Base-by-base conservation (phyloP, 139 green algal species). In the Chlorella vulgaris region DNA sequence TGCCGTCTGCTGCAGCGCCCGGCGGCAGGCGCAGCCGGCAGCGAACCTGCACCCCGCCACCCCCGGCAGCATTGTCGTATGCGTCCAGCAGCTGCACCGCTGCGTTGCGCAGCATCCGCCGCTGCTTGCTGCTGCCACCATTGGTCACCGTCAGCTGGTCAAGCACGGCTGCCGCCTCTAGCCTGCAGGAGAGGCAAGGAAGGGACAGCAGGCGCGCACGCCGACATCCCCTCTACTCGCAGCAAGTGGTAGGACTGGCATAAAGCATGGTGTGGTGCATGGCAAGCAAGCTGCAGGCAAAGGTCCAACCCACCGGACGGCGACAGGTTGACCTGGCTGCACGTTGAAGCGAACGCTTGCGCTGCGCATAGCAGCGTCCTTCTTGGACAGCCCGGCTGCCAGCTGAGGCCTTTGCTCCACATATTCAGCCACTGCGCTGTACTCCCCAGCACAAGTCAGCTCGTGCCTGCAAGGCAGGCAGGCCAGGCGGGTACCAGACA, bases 11-110 rank as follows among this genome's bases (percentile, higher is more conserved):
- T 18, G 33, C 68, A 19, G 24, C 42, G 5, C 21, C 76, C 4
- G 35, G 28, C 50, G 58, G 47, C n/a, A 43, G 50, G 4, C 78
- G 61, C 79, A 93, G 78, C n/a, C 68, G 68, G 76, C 83, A 86
- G 8, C 81, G 81, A 35, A 93, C 81, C 7, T 43, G 26, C 28
- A 93, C 70, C 7, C 85, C 89, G 8, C 62, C 60, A 15, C 39
- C 58, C 2, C 21, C 42, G 3, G 83, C 81, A 0, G 83, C 78
- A 47, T 94, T 95, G 76, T 81, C 88, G 43, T 83, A 71, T 15
- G 26, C 70, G 71, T 95, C 91, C 24, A 47, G 58, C 69, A 94
- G 84, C 83, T 94, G 91, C 21, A 78, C 90, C 4, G 83, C 87
- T 1, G 63, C 67, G 7, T 69, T 74, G 50, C 76, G 55, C 40